Evolutionary conservation across 139 green algal species (phyloP).

Genomic region (Auxenochlorella pyrenoidosa): DNA sequence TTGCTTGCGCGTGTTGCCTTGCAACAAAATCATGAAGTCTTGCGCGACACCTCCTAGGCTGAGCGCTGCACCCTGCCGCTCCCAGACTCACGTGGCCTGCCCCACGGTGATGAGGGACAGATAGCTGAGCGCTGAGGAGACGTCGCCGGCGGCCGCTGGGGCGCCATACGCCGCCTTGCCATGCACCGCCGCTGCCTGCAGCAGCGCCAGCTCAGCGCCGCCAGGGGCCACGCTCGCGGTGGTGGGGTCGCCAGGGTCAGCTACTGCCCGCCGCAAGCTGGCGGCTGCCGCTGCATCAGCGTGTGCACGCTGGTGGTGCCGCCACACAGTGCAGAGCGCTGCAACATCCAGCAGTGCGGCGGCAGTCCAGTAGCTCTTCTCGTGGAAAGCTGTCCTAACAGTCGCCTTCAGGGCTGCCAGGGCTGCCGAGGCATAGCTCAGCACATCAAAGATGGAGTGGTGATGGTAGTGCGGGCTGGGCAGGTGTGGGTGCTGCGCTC

Average conservation of each 20-base stretch:
- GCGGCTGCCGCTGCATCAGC: conserved; percentile 14
- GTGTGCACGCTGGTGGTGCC: background rate
- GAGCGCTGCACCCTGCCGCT: too few relatives aligned
- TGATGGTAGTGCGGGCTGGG: background rate
- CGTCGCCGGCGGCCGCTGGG: background rate
- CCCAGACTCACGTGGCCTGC: conserved; percentile 11
- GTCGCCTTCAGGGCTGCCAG: background rate
- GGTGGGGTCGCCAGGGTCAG: background rate
- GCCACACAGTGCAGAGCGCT: background rate
- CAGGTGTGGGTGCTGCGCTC: background rate
- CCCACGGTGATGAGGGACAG: background rate
- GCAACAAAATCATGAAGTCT: too few relatives aligned
- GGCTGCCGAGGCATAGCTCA: background rate
- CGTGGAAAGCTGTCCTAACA: background rate
- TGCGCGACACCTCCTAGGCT: too few relatives aligned
- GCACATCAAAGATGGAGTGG: background rate
- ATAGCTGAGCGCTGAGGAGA: background rate
- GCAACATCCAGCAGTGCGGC: conserved; percentile 4
- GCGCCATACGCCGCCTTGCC: conserved; percentile 27
- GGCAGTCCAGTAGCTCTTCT: background rate
- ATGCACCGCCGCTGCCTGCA: conserved; percentile 6
- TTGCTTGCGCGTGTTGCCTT: background rate
- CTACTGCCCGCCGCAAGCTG: conserved; percentile 14
- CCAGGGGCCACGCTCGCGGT: background rate
- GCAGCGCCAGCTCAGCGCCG: background rate